Evolutionary conservation across 108 stramenopile species (phyloP), one percentile per base, ranked within the genome.

Genomic region (Skeletonema tropicum): DNA sequence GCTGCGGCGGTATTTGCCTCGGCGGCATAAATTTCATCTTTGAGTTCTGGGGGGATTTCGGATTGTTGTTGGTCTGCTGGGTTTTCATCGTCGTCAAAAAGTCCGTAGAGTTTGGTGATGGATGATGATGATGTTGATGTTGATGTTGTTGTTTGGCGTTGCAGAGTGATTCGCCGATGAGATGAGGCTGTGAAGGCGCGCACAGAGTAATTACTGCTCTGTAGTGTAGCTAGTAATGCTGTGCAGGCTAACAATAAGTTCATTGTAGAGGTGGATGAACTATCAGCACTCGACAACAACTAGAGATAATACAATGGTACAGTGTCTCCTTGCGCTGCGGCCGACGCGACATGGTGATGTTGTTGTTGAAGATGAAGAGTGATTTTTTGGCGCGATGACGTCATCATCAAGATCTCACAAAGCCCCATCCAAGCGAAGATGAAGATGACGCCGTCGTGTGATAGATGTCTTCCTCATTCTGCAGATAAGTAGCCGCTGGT

Each of bases 1-100:
- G 90, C 91, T 9, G 94, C 89, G 14, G 81, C 78, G 0, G 92
- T 96, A 29, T 90, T 89, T 52, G 89, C 88, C 81, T 96, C 94
- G 31, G 94, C 94, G 14, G 36, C 29, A 41, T 85, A 90, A 38
- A 95, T 91, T 75, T 94, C 93, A 21, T 83, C 72, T 30, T 63
- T 55, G 1, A 91, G 41, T 74, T 91, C 89, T 13, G 75, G 63
- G 2, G 93, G 93, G 57, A 94, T 91, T 41, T 41, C 39, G 8
- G 32, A 25, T 15, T 38, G 12, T 9, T 38, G 12, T 3, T 61
- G 38, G 33, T 55, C 35, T 14, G 60, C 35, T 14, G 60, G 15
- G 11, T 71, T 13, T 38, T 45, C 31, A 25, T 64, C 52, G 48
- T 74, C 73, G 48, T 74, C 73, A 36, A 74, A 64, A 21, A 74